Evolutionary conservation across 768 basidiomycete species (phyloP), one percentile per base, ranked within the genome.

Genomic region (Termitomyces sp.): DNA sequence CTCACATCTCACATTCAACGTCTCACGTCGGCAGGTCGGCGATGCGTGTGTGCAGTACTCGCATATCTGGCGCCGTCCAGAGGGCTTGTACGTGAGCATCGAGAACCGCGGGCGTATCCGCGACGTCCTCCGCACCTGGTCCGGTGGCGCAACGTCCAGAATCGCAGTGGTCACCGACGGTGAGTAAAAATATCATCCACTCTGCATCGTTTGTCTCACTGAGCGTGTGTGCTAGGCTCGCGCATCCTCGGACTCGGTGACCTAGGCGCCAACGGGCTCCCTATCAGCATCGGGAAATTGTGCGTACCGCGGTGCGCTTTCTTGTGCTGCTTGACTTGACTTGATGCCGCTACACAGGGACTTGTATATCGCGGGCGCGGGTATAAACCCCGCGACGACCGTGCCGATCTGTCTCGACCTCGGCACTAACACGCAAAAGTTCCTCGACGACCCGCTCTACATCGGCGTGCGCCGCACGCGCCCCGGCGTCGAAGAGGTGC

Each of bases 151-250:
- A 53, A 72, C 74, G 12, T 69, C 82, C 3, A 81, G 86, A 44
- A 90, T 92, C 66, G 79, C 85, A 43, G 89, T 92, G 60, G 88
- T 92, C 56, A 91, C 89, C 6, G 89, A 92, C 67, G 89, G 89
- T 73, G 63, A 44, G 59, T 57, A 18, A 26, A 48, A 40, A 13
- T 63, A 71, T 71, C 13, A 5, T 74, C 56, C 65, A 52, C n/a
- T 33, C 36, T 52, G 41, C 41, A 49, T 46, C 63, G 4, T 30
- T 4, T 4, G 5, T 55, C 56, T 53, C 51, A 47, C 30, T 28
- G n/a, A 16, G 52, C 30, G 30, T 6, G 4, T 43, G 30, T 0
- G 20, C 5, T 50, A 77, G 88, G 83, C 54, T 87, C 85, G 9
- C 81, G 90, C 20, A 91, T 92, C 60, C 81, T 92, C 33, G 89